Base-by-base conservation (phyloP, 2,329 filamentous ascomycete genomes). In the Xylariaceae sp. region DNA sequence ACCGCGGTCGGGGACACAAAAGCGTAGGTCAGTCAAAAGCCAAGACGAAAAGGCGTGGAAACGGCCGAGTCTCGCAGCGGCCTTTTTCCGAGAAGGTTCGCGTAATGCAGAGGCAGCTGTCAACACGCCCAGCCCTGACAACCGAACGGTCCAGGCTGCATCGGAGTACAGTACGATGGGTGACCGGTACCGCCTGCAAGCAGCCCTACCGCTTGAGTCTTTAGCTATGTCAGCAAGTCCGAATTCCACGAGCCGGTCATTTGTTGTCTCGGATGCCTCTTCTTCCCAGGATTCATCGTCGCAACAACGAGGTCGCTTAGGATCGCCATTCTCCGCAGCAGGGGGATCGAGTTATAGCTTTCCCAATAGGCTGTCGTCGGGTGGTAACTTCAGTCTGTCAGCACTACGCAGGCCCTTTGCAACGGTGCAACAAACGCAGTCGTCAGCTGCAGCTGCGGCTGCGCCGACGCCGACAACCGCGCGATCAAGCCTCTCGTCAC, bases 291-390 rank as follows among this genome's bases (percentile, higher is more conserved):
- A 65, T 11, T 70, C 66, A 23, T 62, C 72, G 17, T 68, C 70
- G 2, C 73, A 73, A 1, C 73, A 73, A 1, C 79, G 78, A 47
- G 75, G 77, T 11, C 78, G 83, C 5, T 76, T 87, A 3, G 82
- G 84, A 35, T 87, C 84, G 4, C 84, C 84, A 0, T 87, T 87
- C 63, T 74, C 77, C 6, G 76, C 76, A 39, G 76, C 76, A 42
- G 70, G 76, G 8, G 75, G 71, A 57, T 76, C 79, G 10, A 84
- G 80, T 70, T 78, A 83, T 66, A 86, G 84, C 51, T 84, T 86
- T 62, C 84, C 85, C n/a, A 82, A 81, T 59, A 78, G 84, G 47
- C 70, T 81, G 35, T 79, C 77, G 37, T 78, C 80, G 64, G 75
- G 77, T 2, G 72, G 74, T 10, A 75, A 73, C 47, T 73, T 82